Evolutionary conservation across 805 yeast species (phyloP).

Genomic region (Barnettozyma siamensis): DNA sequence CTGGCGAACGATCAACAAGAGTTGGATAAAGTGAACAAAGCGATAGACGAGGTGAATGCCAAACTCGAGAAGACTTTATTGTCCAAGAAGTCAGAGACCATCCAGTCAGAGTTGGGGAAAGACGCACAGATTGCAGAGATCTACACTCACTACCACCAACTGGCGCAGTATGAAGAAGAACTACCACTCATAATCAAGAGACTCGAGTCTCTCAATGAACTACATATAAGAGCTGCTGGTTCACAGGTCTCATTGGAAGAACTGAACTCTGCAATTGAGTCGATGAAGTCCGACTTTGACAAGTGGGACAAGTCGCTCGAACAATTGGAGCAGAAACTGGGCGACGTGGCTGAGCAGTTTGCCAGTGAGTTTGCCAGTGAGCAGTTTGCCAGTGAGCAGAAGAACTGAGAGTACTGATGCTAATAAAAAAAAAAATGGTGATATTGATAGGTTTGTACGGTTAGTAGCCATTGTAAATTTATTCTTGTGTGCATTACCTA

Average conservation of each 20-base stretch:
- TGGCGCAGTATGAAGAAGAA: constrained; percentile 16
- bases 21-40: constrained; percentile 16
- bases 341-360: constrained; percentile 15
- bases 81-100: constrained; percentile 16
- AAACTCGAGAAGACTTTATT: constrained; percentile 25
- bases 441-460: no score
- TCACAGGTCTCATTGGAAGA: constrained; percentile 16
- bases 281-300: constrained; percentile 20
- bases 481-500: no score
- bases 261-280: constrained; percentile 16
- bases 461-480: no score
- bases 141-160: constrained; percentile 16
- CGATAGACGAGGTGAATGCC: constrained; percentile 22
- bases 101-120: constrained; percentile 16
- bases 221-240: constrained; percentile 19
- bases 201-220: constrained; percentile 20
- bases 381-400: no score
- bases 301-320: constrained; percentile 25
- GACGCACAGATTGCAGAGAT: constrained; percentile 24
- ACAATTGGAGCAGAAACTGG: constrained; percentile 20
- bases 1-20: constrained; percentile 23
- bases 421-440: no score
- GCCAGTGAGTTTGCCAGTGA: no score
- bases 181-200: constrained; percentile 26
- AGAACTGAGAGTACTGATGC: no score